A percentile compares a stretch with the other conserved stretches of the same genome.
Conservation (phyloP, 352 stramenopile species). For the Globisporangium recalcitrans region DNA sequence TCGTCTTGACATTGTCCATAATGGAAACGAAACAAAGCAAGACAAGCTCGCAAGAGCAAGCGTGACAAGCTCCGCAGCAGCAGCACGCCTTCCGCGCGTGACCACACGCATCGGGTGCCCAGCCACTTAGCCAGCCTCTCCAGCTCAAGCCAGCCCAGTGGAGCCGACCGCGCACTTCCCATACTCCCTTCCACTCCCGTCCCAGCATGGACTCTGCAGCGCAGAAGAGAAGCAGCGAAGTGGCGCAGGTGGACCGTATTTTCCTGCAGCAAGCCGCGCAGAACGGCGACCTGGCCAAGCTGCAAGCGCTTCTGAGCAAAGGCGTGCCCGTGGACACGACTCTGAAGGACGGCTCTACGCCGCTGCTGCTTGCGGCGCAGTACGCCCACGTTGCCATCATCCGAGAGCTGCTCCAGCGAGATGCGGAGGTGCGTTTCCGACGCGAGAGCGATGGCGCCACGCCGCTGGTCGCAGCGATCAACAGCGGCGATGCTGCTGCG, state of each 20-base stretch:
- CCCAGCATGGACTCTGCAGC: too few species aligned
- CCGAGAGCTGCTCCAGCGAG: background rate
- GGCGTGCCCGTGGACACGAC: conserved; percentile 10
- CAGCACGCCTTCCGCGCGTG: too few species aligned
- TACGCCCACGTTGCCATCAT: background rate
- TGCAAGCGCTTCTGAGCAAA: conserved; percentile 4
- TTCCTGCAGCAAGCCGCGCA: conserved; percentile 8
- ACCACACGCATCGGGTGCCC: too few species aligned
- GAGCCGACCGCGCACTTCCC: too few species aligned
- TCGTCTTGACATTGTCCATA: too few species aligned
- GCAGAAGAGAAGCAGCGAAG: background rate
- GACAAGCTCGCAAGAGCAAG: too few species aligned
- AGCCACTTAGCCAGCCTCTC: too few species aligned
- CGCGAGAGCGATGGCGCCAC: conserved; percentile 8
- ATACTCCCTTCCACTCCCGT: too few species aligned
- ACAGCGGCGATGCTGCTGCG: background rate
- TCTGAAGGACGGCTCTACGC: conserved; percentile 6
- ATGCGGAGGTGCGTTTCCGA: conserved; percentile 4
- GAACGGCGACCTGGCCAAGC: conserved; percentile 1
- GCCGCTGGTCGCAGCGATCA: conserved; percentile 7
- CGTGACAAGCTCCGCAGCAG: too few species aligned
- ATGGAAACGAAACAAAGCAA: too few species aligned
- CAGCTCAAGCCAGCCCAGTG: too few species aligned
- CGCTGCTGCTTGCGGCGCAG: conserved; percentile 8
- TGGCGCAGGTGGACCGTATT: conserved; percentile 5